Evolutionary conservation across 768 basidiomycete genomes (phyloP).

Genomic region (Leccinum incarnatum): DNA sequence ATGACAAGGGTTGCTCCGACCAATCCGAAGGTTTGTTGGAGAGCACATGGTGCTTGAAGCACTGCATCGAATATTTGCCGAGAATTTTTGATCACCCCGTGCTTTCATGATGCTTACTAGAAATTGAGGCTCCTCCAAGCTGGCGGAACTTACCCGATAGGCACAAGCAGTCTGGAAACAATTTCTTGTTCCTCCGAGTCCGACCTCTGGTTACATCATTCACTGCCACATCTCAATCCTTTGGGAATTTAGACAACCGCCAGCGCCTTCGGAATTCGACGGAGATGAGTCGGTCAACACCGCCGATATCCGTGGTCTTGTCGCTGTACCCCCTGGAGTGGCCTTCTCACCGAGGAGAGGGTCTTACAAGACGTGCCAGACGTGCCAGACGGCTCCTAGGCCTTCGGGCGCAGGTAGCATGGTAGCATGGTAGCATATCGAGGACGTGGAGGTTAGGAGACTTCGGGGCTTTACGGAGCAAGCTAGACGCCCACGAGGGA

Average conservation of each 20-base stretch:
- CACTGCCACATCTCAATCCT: not conserved
- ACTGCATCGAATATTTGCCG: conserved; percentile 86
- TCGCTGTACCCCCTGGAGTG: not conserved
- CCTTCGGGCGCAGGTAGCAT: too few species aligned
- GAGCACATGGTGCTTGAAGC: conserved; percentile 72
- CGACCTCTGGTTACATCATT: not conserved
- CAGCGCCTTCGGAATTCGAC: not conserved
- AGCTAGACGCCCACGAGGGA: not conserved
- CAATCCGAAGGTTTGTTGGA: conserved; percentile 41
- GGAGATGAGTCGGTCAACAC: not conserved
- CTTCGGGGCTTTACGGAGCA: not conserved
- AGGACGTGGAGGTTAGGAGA: not conserved
- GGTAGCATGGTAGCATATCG: not conserved
- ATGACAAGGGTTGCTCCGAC: too few species aligned
- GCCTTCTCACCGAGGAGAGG: not conserved
- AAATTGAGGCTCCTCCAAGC: not conserved
- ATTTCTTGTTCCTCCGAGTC: not conserved
- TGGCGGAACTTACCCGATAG: not conserved
- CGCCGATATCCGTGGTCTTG: not conserved
- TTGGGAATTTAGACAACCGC: not conserved
- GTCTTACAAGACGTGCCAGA: not conserved
- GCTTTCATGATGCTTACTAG: not conserved
- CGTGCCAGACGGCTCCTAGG: not conserved
- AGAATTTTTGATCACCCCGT: conserved; percentile 43
- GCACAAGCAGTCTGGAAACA: not conserved